These are phyloP conservation scores for Exophiala bonariae DNA, from an alignment of 2,329 filamentous ascomycete genomes.

Conservation along the genomic window DNA sequence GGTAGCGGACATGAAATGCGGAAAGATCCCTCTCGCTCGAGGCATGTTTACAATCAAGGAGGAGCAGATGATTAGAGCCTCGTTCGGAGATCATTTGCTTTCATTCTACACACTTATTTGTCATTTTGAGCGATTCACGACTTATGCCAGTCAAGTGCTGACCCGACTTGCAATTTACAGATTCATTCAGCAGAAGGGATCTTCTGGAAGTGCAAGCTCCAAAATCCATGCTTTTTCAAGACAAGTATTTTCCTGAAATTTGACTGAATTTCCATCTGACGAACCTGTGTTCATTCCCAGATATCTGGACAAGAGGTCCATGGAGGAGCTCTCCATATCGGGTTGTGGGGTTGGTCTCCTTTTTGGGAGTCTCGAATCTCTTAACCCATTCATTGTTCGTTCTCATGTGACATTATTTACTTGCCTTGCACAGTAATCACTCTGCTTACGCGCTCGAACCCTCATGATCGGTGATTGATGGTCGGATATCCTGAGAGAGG, in stretches of 20 bases:
- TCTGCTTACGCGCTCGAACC: too few species aligned
- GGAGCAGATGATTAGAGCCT: constrained; percentile 52
- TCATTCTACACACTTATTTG: constrained; percentile 5
- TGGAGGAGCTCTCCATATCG: too few species aligned
- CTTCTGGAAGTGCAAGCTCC: constrained; percentile 1
- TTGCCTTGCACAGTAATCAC: too few species aligned
- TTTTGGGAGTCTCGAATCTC: too few species aligned
- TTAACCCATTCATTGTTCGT: too few species aligned
- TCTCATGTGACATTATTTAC: too few species aligned
- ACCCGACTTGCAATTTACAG: constrained; percentile 19
- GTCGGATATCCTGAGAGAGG: too few species aligned
- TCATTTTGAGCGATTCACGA: constrained; percentile 16
- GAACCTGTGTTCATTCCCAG: neutral
- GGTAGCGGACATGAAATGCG: constrained; percentile 95
- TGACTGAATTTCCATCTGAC: constrained; percentile 15
- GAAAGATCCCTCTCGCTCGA: constrained; percentile 78
- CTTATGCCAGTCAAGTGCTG: constrained; percentile 16
- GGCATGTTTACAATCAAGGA: constrained; percentile 79
- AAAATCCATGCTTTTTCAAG: constrained; percentile 4
- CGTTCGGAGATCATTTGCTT: neutral
- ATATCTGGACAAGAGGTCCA: too few species aligned
- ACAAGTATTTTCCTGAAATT: constrained; percentile 23
- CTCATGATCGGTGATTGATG: too few species aligned
- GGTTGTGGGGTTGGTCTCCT: too few species aligned
- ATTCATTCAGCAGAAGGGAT: constrained; percentile 8